Conservation (phyloP, 2,329 filamentous ascomycete species). For the Aspergillus cejpii region DNA sequence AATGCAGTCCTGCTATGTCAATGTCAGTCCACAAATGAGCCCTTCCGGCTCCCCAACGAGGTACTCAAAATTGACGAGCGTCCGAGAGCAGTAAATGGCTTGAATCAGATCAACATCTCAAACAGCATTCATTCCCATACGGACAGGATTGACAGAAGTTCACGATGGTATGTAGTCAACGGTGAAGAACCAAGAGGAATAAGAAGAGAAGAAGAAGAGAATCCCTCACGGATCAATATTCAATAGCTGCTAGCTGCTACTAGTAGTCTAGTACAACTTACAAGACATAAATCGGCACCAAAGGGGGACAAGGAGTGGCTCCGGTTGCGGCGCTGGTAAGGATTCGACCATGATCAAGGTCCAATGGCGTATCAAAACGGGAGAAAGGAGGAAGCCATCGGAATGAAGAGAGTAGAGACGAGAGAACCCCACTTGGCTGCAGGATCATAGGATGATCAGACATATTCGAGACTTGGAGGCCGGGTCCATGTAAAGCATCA, state of each 20-base stretch:
- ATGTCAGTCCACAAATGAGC: not conserved
- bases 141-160: not conserved
- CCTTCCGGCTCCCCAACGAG: not conserved
- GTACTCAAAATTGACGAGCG: not conserved
- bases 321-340: constrained; percentile 9
- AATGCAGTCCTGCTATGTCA: too few relatives aligned
- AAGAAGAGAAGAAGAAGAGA: constrained; percentile 1
- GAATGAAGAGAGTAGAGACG: not conserved
- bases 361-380: not conserved
- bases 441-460: not conserved
- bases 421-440: not conserved
- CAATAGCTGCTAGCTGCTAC: too few relatives aligned
- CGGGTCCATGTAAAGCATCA: not conserved
- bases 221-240: not conserved
- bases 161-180: too few relatives aligned
- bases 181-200: too few relatives aligned
- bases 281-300: too few relatives aligned
- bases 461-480: not conserved
- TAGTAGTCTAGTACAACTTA: too few relatives aligned
- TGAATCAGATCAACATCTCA: not conserved
- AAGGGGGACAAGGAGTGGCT: constrained; percentile 2
- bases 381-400: not conserved
- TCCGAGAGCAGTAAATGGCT: not conserved
- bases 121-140: not conserved
- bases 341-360: not conserved